Evolutionary conservation across 1,139 yeast species (phyloP).

Genomic region (Blastobotrys illinoisensis): DNA sequence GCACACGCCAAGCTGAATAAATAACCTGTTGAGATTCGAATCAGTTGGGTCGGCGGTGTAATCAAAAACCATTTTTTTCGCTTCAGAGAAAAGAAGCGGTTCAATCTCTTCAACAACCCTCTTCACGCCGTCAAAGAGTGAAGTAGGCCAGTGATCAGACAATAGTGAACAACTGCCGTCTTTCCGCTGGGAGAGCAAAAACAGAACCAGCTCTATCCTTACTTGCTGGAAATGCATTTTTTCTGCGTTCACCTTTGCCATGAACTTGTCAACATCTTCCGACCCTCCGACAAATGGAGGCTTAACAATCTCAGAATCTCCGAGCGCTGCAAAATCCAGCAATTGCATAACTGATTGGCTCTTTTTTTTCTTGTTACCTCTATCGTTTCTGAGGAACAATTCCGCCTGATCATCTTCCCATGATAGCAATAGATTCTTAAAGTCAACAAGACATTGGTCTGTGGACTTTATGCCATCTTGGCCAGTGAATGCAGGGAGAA

Average conservation of each 20-base stretch:
- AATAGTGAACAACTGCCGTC: slow-evolving; percentile 14
- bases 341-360: slow-evolving; percentile 36
- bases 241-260: slow-evolving; percentile 32
- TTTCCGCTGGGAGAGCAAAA: slow-evolving; percentile 1
- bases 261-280: slow-evolving; percentile 29
- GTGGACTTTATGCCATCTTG: slow-evolving; percentile 18
- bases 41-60: slow-evolving; percentile 3
- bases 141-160: slow-evolving; percentile 24
- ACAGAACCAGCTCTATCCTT: slow-evolving; percentile 29
- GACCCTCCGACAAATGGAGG: slow-evolving; percentile 16
- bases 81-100: slow-evolving; percentile 13
- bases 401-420: slow-evolving; percentile 41
- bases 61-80: slow-evolving; percentile 7
- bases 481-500: slow-evolving; percentile 21
- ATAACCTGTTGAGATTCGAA: background rate
- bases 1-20: slow-evolving; percentile 16
- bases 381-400: slow-evolving; percentile 20
- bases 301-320: slow-evolving; percentile 24
- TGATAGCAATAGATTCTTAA: slow-evolving; percentile 35
- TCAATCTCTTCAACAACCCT: slow-evolving; percentile 21
- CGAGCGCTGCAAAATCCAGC: slow-evolving; percentile 34
- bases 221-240: slow-evolving; percentile 44
- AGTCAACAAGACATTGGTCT: slow-evolving; percentile 33
- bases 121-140: slow-evolving; percentile 19
- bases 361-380: slow-evolving; percentile 12